Base-by-base conservation (phyloP, 495 filamentous ascomycete genomes). In the Xylaria flabelliformis region DNA sequence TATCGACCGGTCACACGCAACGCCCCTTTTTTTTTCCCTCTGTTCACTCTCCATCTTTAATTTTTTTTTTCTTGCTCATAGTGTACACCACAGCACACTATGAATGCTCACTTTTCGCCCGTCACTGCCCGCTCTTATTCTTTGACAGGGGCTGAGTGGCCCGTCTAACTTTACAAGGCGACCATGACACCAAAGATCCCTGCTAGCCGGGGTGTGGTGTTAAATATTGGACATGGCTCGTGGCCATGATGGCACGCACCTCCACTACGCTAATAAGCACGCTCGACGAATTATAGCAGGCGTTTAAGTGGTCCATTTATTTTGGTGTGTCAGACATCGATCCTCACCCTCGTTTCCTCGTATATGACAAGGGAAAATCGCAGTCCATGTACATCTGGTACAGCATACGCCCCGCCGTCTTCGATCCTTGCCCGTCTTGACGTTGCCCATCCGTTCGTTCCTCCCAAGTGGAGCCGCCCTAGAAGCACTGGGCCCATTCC, bases 271-370 rank as follows among this genome's bases (percentile, higher is more conserved):
- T 44, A 67, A 53, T 53, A 34, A 50, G 44, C 44, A 67, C 29
- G 24, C 48, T 64, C 59, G 69, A 66, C 62, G 63, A 70, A 70
- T 63, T 41, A 51, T 44, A 70, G 42, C 70, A 67, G 46, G 63
- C 42, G 62, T 51, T 73, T 74, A 74, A 76, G 75, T 78, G 79
- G 78, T 73, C 72, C 74, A 77, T 67, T 78, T 81, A 79, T 79
- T 81, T 79, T 78, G 71, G 78, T 80, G 80, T 81, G 80, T 81
- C 80, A 81, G 80, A 80, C 75, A 71, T 39, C 7, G 65, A 79
- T 77, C 75, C 79, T 77, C 73, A 75, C 64, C 76, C 74, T 78
- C 77, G 75, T 80, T 76, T 78, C 39, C 63, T 71, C 69, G 62
- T 72, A 72, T 58, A 29, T 81, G 76, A 72, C 79, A 70, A 73